Percentiles rank a stretch among this genome's conserved stretches.
These are phyloP conservation scores for Curvularia verruculosa DNA, from an alignment of 2,329 filamentous ascomycete species.

Conservation along the genomic window DNA sequence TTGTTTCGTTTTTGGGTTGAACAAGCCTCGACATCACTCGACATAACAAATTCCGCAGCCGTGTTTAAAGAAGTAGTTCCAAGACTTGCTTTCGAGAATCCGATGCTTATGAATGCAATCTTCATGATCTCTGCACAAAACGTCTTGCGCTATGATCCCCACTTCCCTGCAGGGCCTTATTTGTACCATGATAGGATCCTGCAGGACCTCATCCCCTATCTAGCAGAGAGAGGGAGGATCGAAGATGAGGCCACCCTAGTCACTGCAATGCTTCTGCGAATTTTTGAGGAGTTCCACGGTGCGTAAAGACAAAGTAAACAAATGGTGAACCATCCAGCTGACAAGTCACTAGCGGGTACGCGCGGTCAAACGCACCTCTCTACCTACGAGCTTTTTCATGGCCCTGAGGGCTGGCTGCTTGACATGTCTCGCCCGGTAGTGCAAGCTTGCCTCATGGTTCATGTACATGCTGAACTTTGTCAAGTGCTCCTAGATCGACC, in stretches of 20 bases:
- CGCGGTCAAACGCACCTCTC: constrained; percentile 23
- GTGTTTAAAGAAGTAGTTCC: constrained; percentile 20
- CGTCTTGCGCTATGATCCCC: constrained; percentile 34
- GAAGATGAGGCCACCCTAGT: constrained; percentile 27
- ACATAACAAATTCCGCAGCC: constrained; percentile 21
- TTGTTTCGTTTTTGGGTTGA: constrained; percentile 27
- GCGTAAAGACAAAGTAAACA: constrained; percentile 1
- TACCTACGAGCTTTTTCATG: constrained; percentile 25
- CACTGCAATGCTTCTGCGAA: constrained; percentile 25
- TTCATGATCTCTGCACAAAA: constrained; percentile 50
- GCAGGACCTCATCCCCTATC: constrained; percentile 22
- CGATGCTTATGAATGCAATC: constrained; percentile 50
- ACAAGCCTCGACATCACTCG: constrained; percentile 17
- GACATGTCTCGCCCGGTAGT: constrained; percentile 21
- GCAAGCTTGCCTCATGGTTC: constrained; percentile 25
- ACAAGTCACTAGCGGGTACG: constrained; percentile 23
- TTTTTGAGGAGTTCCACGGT: constrained; percentile 29
- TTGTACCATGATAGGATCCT: constrained; percentile 26
- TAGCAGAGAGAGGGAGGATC: constrained; percentile 23
- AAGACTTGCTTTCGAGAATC: constrained; percentile 40
- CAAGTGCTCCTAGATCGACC: constrained; percentile 18
- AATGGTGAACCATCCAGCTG: not conserved
- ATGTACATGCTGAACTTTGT: constrained; percentile 27
- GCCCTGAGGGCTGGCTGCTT: constrained; percentile 20
- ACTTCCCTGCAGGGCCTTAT: constrained; percentile 22